These are phyloP conservation scores for Quercus mongolica DNA, from an alignment of 306 rosid genomes.

Conservation along the genomic window DNA sequence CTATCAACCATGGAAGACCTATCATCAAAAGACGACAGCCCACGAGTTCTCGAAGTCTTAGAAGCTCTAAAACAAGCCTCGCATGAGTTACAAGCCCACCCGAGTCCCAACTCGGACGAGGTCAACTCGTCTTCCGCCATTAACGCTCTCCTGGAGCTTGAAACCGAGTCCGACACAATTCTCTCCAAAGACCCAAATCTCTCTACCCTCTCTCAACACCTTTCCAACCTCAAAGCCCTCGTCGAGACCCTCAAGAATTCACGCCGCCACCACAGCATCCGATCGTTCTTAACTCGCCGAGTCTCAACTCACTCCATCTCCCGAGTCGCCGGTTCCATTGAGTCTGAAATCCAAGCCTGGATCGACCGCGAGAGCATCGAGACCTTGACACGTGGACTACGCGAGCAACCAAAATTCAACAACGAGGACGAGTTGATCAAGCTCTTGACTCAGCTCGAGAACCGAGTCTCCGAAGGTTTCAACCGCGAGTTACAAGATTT, in stretches of 20 bases:
- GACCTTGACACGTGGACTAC: conserved; percentile 28
- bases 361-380: conserved; percentile 70
- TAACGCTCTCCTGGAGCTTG: conserved; percentile 73
- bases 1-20: conserved; percentile 41
- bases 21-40: conserved; percentile 24
- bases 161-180: conserved; percentile 54
- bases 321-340: conserved; percentile 62
- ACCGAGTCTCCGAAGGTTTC: conserved; percentile 60
- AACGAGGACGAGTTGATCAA: conserved; percentile 30
- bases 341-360: conserved; percentile 80
- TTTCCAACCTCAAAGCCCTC: conserved; percentile 52
- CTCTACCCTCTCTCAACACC: conserved; percentile 50
- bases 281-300: conserved; percentile 67
- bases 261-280: conserved; percentile 23
- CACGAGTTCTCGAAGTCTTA: conserved; percentile 55
- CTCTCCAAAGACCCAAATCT: conserved; percentile 59
- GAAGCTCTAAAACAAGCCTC: conserved; percentile 91
- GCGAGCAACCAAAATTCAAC: background rate
- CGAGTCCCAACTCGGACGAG: conserved; percentile 36
- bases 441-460: conserved; percentile 50
- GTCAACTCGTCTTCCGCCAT: conserved; percentile 66
- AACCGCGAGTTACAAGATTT: conserved; percentile 66
- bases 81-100: conserved; percentile 47
- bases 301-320: conserved; percentile 55
- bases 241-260: conserved; percentile 38